Percentiles rank a stretch among this genome's conserved stretches.
These are phyloP conservation scores for Groenewaldozyma auringiensis DNA, from an alignment of 1,139 yeast genomes.

Conservation along the genomic window DNA sequence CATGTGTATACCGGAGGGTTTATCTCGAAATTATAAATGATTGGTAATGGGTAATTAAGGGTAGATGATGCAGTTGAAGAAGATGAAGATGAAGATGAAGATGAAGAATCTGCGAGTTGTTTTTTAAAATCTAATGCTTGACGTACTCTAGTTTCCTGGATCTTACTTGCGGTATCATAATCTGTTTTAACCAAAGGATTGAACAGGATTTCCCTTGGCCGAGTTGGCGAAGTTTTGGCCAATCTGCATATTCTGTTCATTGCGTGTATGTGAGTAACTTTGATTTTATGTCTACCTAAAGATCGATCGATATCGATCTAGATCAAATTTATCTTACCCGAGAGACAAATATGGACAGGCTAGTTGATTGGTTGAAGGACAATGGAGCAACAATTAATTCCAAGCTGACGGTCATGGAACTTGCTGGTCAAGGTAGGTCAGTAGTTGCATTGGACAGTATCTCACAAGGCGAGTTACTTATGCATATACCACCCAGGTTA, in stretches of 20 bases:
- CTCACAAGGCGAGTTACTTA: conserved; percentile 37
- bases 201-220: conserved; percentile 3
- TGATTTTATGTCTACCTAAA: too few relatives aligned
- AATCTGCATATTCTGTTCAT: too few relatives aligned
- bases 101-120: too few relatives aligned
- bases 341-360: conserved; percentile 4
- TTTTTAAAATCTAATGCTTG: conserved; percentile 45
- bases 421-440: conserved; percentile 54
- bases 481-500: conserved; percentile 51
- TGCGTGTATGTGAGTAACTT: too few relatives aligned
- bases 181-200: neutral
- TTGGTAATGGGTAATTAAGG: conserved; percentile 61
- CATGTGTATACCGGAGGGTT: conserved; percentile 82
- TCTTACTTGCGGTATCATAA: conserved; percentile 51
- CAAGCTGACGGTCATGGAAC: conserved; percentile 28
- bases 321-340: neutral
- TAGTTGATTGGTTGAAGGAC: conserved; percentile 16
- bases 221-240: conserved; percentile 1
- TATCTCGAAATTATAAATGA: conserved; percentile 71
- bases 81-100: too few relatives aligned
- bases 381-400: conserved; percentile 22
- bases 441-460: conserved; percentile 40
- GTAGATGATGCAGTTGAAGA: conserved; percentile 18
- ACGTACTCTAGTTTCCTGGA: conserved; percentile 57
- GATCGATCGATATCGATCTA: neutral